Evolutionary conservation across 768 basidiomycete genomes (phyloP).

Genomic region (Mycena epipterygia): DNA sequence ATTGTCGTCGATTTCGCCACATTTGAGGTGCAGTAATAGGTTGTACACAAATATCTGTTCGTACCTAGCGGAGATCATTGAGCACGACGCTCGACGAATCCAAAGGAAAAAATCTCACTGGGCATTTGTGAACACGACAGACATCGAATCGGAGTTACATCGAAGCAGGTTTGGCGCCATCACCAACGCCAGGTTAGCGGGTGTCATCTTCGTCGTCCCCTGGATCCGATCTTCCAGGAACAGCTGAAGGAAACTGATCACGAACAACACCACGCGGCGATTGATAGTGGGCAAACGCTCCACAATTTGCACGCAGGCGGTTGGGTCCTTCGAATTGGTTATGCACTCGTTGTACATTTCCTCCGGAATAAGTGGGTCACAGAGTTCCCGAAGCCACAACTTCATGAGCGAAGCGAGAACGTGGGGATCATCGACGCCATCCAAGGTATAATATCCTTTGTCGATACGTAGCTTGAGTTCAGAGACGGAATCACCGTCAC

Average conservation of each 20-base stretch:
- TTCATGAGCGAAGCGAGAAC: conserved; percentile 92
- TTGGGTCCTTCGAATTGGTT: conserved; percentile 72
- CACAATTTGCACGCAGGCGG: conserved; percentile 81
- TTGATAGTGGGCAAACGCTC: conserved; percentile 87
- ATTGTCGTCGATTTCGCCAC: conserved; percentile 79
- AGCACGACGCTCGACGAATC: conserved; percentile 3
- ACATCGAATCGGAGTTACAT: conserved; percentile 90
- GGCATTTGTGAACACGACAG: conserved; percentile 91
- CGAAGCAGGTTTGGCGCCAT: conserved; percentile 93
- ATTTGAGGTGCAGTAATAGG: conserved; percentile 83
- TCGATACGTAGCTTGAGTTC: conserved; percentile 93
- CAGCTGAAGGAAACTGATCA: conserved; percentile 91
- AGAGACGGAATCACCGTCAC: conserved; percentile 90
- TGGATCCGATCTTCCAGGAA: conserved; percentile 87
- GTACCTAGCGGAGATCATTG: conserved; percentile 62
- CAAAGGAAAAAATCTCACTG: conserved; percentile 72
- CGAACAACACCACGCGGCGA: conserved; percentile 87
- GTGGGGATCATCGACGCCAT: conserved; percentile 92
- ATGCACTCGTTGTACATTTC: conserved; percentile 95
- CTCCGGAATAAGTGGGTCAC: conserved; percentile 92
- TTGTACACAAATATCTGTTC: conserved; percentile 93
- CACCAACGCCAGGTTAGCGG: conserved; percentile 88
- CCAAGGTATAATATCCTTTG: conserved; percentile 90
- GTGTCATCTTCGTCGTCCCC: conserved; percentile 88
- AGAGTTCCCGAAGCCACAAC: conserved; percentile 92